Conservation (phyloP, 1,284 basidiomycete genomes). For the Serendipita sp. region DNA sequence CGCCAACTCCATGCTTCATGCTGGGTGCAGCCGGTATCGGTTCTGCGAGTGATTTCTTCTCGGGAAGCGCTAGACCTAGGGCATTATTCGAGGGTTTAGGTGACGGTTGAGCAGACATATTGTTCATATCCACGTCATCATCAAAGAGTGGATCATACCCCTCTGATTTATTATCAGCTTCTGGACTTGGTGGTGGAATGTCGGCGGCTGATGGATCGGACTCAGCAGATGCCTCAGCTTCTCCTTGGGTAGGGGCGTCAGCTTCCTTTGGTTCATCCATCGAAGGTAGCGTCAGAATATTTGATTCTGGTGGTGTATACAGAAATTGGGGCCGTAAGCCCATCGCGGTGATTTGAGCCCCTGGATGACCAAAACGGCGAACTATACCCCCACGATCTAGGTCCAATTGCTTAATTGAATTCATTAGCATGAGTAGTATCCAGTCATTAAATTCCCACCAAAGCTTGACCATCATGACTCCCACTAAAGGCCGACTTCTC, state of each 20-base stretch:
- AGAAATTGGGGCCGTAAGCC: conserved; percentile 56
- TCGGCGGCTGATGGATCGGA: not conserved
- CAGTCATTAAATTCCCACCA: conserved; percentile 39
- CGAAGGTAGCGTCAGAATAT: conserved; percentile 15
- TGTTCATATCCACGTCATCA: conserved; percentile 42
- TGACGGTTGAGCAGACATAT: conserved; percentile 22
- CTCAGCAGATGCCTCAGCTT: not conserved
- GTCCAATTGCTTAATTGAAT: conserved; percentile 77
- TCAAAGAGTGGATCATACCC: conserved; percentile 69
- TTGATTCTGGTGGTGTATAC: conserved; percentile 23
- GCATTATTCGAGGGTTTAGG: conserved; percentile 6
- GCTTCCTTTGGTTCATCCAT: conserved; percentile 10
- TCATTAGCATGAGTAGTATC: conserved; percentile 4
- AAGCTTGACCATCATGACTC: conserved; percentile 86
- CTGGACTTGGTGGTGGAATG: conserved; percentile 15
- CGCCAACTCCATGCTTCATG: conserved; percentile 10
- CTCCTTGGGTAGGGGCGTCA: not conserved
- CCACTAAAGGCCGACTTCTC: conserved; percentile 82
- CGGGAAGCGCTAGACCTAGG: conserved; percentile 3
- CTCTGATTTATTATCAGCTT: conserved; percentile 57
- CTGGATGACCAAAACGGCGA: conserved; percentile 69
- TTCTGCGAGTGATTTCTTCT: conserved; percentile 4
- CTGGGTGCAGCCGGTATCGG: conserved; percentile 16
- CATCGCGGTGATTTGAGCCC: conserved; percentile 75
- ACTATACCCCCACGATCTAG: conserved; percentile 78